Base-by-base conservation (phyloP, 2,329 filamentous ascomycete species). In the Sclerotinia minor region DNA sequence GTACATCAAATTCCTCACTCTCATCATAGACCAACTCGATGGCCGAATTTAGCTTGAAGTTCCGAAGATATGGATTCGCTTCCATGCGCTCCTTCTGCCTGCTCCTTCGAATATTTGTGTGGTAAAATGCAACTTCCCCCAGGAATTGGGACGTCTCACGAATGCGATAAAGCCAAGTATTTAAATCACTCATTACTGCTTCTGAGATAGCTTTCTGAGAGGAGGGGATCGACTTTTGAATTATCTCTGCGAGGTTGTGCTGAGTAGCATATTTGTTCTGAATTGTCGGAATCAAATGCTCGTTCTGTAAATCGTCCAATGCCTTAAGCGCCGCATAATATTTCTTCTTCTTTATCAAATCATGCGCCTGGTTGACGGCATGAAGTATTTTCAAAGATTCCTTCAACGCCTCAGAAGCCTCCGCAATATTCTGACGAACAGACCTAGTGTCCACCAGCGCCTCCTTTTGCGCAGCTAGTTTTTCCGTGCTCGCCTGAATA, bases 11-110 rank as follows among this genome's bases (percentile, higher is more conserved):
- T 76, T 99, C 95, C 76, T 98, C 94, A 68, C 87, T 91, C 79
- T 99, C 95, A 73, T 99, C 95, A 55, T 92, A 94, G 8, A 98
- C 94, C 57, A 98, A 83, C 79, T 99, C 95, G 72, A 98, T 95
- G 2, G 95, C 90, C 11, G 95, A 98, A 77, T 98, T 99, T 41
- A 99, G 81, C 76, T 92, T 96, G 81, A 97, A 97, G 72, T 91
- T 90, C 45, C 84, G 57, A 63, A 59, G 26, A 32, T 53, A 53
- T 0, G 87, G 82, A 69, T 93, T 88, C 26, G 87, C 84, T 72
- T 96, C 91, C 11, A 90, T 86, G 26, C 95, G 87, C 75, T 96
- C 90, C 76, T 93, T 91, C 75, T 96, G 92, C 63, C 94, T 86
- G 32, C 88, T 87, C 71, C 94, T 87, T 55, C 95, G 88, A 77